A percentile compares a stretch with the other conserved stretches of the same genome.
phyloP scores from a whole-genome alignment of 2,329 filamentous ascomycete species.

The Botrytis medusae region DNA sequence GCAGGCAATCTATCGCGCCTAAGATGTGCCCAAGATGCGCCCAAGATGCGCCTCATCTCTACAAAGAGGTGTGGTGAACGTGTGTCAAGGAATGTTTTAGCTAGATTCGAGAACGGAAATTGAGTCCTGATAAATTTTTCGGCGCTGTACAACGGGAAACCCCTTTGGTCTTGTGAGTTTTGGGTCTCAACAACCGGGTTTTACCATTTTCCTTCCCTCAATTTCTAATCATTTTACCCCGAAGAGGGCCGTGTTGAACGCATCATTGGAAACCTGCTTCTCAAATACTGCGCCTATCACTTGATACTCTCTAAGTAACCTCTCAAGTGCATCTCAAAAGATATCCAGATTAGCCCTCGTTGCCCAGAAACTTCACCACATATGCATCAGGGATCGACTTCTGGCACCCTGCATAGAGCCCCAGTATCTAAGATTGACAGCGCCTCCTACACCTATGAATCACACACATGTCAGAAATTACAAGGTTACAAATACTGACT shows the following conservation, averaged over 20 bases:
- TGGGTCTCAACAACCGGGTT: neutral
- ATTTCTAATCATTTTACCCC: neutral
- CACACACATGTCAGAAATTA: neutral
- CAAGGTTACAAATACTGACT: neutral
- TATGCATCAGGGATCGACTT: neutral
- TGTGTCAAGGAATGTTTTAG: neutral
- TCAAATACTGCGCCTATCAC: neutral
- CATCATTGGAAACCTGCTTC: neutral
- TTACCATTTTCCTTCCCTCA: neutral
- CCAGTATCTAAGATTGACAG: neutral
- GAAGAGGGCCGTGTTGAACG: neutral
- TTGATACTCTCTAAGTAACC: neutral
- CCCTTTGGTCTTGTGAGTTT: neutral
- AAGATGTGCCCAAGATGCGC: neutral
- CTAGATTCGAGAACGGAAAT: neutral
- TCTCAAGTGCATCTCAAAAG: neutral
- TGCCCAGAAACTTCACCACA: neutral
- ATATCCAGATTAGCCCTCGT: neutral
- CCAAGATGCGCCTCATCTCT: neutral
- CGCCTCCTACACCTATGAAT: neutral
- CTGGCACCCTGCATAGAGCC: neutral
- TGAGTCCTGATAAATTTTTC: neutral
- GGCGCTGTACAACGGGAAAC: too few relatives aligned
- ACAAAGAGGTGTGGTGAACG: neutral
- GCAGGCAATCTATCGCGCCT: neutral